phyloP scores from a whole-genome alignment of 768 basidiomycete species.

The Paxillus rubicundulus region DNA sequence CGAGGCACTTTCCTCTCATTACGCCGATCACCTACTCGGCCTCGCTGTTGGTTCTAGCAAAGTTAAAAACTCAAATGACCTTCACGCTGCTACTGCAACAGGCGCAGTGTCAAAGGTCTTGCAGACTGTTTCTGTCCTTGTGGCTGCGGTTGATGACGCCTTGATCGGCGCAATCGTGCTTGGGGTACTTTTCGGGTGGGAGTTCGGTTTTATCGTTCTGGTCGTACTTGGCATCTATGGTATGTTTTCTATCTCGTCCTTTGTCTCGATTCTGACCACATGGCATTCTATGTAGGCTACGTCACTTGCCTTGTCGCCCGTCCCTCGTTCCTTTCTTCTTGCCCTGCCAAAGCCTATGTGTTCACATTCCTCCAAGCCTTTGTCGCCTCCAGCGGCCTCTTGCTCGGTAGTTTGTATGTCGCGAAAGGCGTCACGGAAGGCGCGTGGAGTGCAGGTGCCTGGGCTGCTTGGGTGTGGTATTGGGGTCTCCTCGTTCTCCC shows the following conservation, averaged over 20 bases:
- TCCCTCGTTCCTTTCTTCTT: slow-evolving; percentile 8
- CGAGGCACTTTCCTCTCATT: slow-evolving; percentile 52
- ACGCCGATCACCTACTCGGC: slow-evolving; percentile 84
- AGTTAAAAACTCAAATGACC: slow-evolving; percentile 74
- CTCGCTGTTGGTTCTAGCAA: slow-evolving; percentile 82
- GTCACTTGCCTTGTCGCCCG: slow-evolving; percentile 8
- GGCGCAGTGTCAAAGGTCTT: slow-evolving; percentile 16
- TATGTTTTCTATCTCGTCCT: slow-evolving; percentile 28
- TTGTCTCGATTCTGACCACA: neutral
- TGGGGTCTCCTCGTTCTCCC: slow-evolving; percentile 36
- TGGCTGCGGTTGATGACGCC: slow-evolving; percentile 83
- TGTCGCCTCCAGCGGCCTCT: slow-evolving; percentile 77
- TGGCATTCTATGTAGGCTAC: slow-evolving; percentile 15
- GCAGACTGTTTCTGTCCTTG: slow-evolving; percentile 51
- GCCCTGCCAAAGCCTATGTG: neutral
- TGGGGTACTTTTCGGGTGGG: slow-evolving; percentile 60
- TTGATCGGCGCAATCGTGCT: slow-evolving; percentile 69
- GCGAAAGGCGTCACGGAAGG: slow-evolving; percentile 28
- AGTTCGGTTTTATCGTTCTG: slow-evolving; percentile 63
- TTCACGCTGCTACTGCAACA: slow-evolving; percentile 3
- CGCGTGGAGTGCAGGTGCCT: slow-evolving; percentile 27
- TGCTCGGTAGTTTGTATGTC: slow-evolving; percentile 53
- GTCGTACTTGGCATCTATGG: slow-evolving; percentile 73
- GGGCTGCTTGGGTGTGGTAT: slow-evolving; percentile 31
- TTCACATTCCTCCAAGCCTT: slow-evolving; percentile 61